Percentiles rank a stretch among this genome's conserved stretches.
Conservation (phyloP, 73 alveolate species). For the Halteria grandinella region DNA sequence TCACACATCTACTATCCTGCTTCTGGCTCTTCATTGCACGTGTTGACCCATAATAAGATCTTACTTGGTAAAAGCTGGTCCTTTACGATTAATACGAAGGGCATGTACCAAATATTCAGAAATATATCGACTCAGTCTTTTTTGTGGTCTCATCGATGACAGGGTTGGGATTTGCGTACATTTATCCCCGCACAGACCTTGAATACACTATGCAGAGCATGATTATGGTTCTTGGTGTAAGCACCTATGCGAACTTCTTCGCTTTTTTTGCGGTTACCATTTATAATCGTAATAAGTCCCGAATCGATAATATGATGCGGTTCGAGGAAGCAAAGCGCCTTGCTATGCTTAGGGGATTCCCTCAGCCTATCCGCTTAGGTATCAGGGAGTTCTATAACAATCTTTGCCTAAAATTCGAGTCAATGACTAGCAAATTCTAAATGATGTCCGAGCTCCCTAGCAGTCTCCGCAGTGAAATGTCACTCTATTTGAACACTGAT, state of each 20-base stretch:
- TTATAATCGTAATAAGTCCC: slow-evolving; percentile 29
- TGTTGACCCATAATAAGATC: slow-evolving; percentile 9
- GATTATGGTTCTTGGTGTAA: slow-evolving; percentile 64
- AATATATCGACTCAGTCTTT: slow-evolving; percentile 66
- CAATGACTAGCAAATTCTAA: slow-evolving; percentile 14
- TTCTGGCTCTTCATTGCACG: slow-evolving; percentile 49
- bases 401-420: slow-evolving; percentile 34
- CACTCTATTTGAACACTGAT: slow-evolving; percentile 50
- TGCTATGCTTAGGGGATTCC: slow-evolving; percentile 41
- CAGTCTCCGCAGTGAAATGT: slow-evolving; percentile 58
- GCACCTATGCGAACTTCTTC: slow-evolving; percentile 67
- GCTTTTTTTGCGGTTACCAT: slow-evolving; percentile 57
- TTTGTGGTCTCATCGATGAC: slow-evolving; percentile 72
- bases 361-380: slow-evolving; percentile 29
- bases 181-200: slow-evolving; percentile 50
- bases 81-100: not conserved
- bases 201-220: slow-evolving; percentile 55
- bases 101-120: slow-evolving; percentile 36
- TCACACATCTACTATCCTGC: slow-evolving; percentile 49
- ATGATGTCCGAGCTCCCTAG: slow-evolving; percentile 59
- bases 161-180: slow-evolving; percentile 63
- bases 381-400: slow-evolving; percentile 55
- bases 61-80: not conserved
- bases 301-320: slow-evolving; percentile 40
- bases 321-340: slow-evolving; percentile 68